Percentiles rank a stretch among this genome's conserved stretches.
phyloP scores from a whole-genome alignment of 2,329 filamentous ascomycete genomes.

The Pezicula radicicola region DNA sequence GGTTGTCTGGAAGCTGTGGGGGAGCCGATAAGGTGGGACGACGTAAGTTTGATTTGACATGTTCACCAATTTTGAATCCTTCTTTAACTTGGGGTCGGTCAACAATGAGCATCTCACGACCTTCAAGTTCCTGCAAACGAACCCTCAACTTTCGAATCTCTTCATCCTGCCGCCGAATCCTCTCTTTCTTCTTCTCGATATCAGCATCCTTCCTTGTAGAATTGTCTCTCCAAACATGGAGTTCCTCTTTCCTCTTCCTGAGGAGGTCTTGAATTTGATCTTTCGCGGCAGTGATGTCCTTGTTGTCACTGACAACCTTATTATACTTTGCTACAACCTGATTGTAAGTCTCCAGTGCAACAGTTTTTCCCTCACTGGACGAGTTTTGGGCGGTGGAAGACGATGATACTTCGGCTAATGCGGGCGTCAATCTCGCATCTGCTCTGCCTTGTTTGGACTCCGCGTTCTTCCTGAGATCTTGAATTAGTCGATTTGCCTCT shows the following conservation, averaged over 20 bases:
- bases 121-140: slow-evolving; percentile 1
- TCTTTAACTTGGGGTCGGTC: slow-evolving; percentile 1
- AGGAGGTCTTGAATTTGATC: slow-evolving; percentile 7
- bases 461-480: slow-evolving; percentile 1
- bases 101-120: background rate
- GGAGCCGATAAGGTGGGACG: background rate
- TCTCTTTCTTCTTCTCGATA: slow-evolving; percentile 12
- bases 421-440: background rate
- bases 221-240: slow-evolving; percentile 8
- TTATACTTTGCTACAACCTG: slow-evolving; percentile 15
- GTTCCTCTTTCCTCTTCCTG: slow-evolving; percentile 10
- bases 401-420: slow-evolving; percentile 4
- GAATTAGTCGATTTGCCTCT: slow-evolving; percentile 3
- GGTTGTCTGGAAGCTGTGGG: background rate
- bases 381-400: slow-evolving; percentile 6
- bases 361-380: slow-evolving; percentile 2
- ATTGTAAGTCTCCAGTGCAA: slow-evolving; percentile 8
- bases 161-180: slow-evolving; percentile 13
- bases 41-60: background rate
- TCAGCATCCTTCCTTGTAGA: slow-evolving; percentile 4
- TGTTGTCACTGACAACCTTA: slow-evolving; percentile 9
- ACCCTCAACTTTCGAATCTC: slow-evolving; percentile 8
- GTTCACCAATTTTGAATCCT: background rate
- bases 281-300: slow-evolving; percentile 9
- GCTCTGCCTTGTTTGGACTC: background rate